Percentiles rank a stretch among this genome's conserved stretches.
phyloP scores from a whole-genome alignment of 129 eudicot genomes.

The Deinandra increscens region DNA sequence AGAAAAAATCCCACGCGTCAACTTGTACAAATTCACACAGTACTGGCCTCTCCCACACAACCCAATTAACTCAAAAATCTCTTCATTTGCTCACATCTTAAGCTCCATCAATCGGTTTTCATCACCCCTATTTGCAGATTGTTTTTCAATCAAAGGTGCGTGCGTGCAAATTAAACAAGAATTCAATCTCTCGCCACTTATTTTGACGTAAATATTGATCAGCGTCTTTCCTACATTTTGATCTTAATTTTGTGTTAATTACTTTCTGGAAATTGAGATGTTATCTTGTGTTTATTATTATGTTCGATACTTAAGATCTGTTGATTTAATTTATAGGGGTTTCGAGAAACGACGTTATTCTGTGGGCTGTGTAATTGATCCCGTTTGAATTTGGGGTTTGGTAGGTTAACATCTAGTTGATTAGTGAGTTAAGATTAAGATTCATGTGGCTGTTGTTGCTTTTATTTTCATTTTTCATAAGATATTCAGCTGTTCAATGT shows the following conservation, averaged over 20 bases:
- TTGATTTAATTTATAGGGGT: conserved; percentile 1
- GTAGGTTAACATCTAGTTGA: too few relatives aligned
- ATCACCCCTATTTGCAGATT: background rate
- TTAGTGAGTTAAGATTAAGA: too few relatives aligned
- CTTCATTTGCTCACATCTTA: conserved; percentile 9
- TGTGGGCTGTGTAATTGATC: background rate
- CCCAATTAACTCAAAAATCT: conserved; percentile 8
- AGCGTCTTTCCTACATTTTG: background rate
- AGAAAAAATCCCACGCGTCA: conserved; percentile 17
- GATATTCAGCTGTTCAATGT: background rate
- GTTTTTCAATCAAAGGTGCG: conserved; percentile 13
- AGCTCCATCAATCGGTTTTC: background rate
- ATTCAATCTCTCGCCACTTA: background rate
- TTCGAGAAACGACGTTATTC: background rate
- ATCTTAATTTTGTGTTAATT: conserved; percentile 4
- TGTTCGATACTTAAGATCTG: conserved; percentile 13
- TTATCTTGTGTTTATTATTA: background rate
- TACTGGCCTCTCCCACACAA: conserved; percentile 13
- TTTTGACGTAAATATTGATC: background rate
- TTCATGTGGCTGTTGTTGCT: too few relatives aligned
- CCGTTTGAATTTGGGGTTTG: background rate
- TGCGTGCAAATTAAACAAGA: conserved; percentile 7
- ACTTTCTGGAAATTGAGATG: background rate
- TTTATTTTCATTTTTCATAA: too few relatives aligned
- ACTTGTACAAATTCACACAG: conserved; percentile 5